Base-by-base conservation (phyloP, 2,329 filamentous ascomycete genomes). In the Diplocarpon mali region DNA sequence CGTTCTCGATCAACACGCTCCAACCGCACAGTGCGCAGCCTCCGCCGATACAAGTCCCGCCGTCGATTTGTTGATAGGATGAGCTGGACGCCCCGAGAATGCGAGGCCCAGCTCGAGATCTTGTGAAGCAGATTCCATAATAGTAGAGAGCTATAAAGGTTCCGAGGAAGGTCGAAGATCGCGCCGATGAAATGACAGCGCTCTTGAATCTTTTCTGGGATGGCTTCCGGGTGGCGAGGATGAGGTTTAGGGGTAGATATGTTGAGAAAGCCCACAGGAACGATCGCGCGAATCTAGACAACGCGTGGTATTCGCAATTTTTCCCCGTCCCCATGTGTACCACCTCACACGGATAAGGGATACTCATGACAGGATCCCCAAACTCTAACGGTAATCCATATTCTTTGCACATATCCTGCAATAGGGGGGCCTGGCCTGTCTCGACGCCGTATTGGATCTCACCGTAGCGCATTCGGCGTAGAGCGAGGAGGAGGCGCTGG, bases 101-200 rank as follows among this genome's bases (percentile, higher is more conserved):
- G 29, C 61, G 73, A 0, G 87, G 87, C 0, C 86, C 86, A 6
- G 92, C 49, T 27, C 84, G 73, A 1, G 80, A 88, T 36, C 87
- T 76, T 5, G 78, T 71, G 0, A 93, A 75, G 60, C 87, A 94
- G 3, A 93, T 83, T 24, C 83, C 80, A 60, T 93, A 93, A 67
- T 89, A 93, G 62, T 90, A 92, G 10, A 88, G 66, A 1, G 77
- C 69, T 52, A 93, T 83, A 62, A 90, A 93, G 0, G 78, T 67
- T 2, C 79, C 85, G 1, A 94, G 71, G 60, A 93, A 92, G 1
- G 81, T 72, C 0, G 85, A 88, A 5, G 84, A 89, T 28, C 82
- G 76, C 9, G 72, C 64, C 1, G 84, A 78, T 2, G 80, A 80
- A 12, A 69, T 54, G 20, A 80, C 46, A 1, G 79, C 77, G 20